Evolutionary conservation across 2,329 filamentous ascomycete genomes (phyloP).

Genomic region (Phaeosphaeriaceae sp.): DNA sequence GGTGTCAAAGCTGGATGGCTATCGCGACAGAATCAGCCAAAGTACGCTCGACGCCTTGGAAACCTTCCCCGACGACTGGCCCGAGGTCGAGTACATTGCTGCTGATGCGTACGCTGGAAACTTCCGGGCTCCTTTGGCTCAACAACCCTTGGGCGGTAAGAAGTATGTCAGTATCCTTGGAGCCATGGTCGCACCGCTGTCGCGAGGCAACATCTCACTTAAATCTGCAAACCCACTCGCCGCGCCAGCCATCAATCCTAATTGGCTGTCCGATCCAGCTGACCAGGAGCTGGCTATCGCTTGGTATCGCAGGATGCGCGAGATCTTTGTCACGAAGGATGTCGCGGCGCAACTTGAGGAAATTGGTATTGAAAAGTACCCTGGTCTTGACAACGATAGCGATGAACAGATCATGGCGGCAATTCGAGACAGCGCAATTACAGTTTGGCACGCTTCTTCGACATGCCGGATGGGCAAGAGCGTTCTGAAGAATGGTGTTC

Average conservation of each 20-base stretch:
- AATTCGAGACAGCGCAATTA: conserved; percentile 22
- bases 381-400: conserved; percentile 26
- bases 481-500: neutral
- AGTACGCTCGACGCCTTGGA: conserved; percentile 12
- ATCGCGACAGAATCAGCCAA: conserved; percentile 15
- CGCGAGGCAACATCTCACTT: conserved; percentile 47
- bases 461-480: conserved; percentile 33
- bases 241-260: conserved; percentile 43
- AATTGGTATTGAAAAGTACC: conserved; percentile 30
- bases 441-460: conserved; percentile 31
- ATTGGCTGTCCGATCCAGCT: conserved; percentile 42
- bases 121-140: conserved; percentile 21
- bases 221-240: conserved; percentile 29
- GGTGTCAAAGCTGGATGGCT: conserved; percentile 4
- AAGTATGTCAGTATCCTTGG: conserved; percentile 44
- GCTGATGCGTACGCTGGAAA: conserved; percentile 23
- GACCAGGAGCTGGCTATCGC: conserved; percentile 45
- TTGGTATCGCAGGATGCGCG: conserved; percentile 39
- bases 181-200: conserved; percentile 43
- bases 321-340: conserved; percentile 29
- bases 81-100: conserved; percentile 35
- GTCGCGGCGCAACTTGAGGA: conserved; percentile 20
- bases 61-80: conserved; percentile 30
- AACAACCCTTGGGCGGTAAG: conserved; percentile 32
- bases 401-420: conserved; percentile 35